Evolutionary conservation across 75 land plant genomes (phyloP).

Genomic region (Cunninghamia lanceolata): DNA sequence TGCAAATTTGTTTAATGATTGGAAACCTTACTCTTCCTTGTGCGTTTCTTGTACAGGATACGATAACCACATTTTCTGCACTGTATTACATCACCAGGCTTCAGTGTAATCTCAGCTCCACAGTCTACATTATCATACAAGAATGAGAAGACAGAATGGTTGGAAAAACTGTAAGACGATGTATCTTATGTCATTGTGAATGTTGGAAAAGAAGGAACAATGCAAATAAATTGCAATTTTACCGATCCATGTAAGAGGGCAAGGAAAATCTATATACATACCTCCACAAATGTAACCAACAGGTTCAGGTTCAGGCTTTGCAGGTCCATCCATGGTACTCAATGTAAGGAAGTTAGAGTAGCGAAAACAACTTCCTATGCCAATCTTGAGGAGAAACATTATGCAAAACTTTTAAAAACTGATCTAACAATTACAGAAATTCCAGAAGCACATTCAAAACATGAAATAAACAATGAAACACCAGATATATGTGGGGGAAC

Average conservation of each 20-base stretch:
- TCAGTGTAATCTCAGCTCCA: conserved; percentile 84
- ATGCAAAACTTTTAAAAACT: no score
- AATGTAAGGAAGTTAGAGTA: no score
- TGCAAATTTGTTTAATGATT: neutral
- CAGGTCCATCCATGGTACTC: conserved; percentile 43
- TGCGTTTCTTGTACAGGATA: conserved; percentile 91
- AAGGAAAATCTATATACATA: neutral
- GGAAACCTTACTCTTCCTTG: conserved; percentile 65
- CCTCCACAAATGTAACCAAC: conserved; percentile 75
- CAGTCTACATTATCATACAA: conserved; percentile 47
- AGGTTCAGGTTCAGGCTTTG: conserved; percentile 54
- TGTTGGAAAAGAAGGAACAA: neutral
- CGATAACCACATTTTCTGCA: conserved; percentile 97
- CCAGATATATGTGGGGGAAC: no score
- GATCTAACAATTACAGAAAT: no score
- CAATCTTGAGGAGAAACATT: no score
- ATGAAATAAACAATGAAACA: no score
- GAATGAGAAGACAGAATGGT: neutral
- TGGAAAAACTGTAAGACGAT: neutral
- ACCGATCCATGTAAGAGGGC: neutral
- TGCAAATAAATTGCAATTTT: neutral
- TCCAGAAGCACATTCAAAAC: no score
- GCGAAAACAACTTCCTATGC: no score
- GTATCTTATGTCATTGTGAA: neutral
- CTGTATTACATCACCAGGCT: conserved; percentile 92